Percentiles rank a stretch among this genome's conserved stretches.
Evolutionary conservation across 78 protist genomes (phyloP).

Genomic region (Dictyostelium capitatum): DNA sequence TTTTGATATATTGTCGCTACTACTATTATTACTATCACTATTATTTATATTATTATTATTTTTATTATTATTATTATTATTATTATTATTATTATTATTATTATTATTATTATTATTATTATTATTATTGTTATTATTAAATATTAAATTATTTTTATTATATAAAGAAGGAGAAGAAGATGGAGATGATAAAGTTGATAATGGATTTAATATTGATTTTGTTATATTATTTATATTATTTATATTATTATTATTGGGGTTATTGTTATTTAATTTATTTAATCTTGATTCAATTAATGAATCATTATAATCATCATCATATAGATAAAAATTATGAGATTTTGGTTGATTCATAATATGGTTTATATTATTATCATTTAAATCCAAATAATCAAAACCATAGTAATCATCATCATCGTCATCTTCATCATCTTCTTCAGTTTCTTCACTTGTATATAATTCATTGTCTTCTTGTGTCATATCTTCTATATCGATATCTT

Average conservation of each 20-base stretch:
- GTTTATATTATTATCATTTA: neutral
- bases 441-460: neutral
- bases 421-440: constrained; percentile 22
- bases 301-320: constrained; percentile 2
- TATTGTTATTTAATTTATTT: neutral
- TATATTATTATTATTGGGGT: neutral
- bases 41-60: neutral
- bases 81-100: neutral
- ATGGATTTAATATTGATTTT: neutral
- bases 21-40: neutral
- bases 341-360: constrained; percentile 5
- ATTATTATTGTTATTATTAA: neutral
- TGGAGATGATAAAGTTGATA: too few species aligned
- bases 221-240: neutral
- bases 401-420: constrained; percentile 28
- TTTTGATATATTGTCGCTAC: neutral
- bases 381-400: constrained; percentile 2
- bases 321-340: neutral
- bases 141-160: neutral
- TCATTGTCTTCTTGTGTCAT: constrained; percentile 51
- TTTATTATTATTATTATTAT: neutral
- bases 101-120: neutral
- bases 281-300: neutral
- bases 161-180: too few species aligned
- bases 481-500: constrained; percentile 44